Evolutionary conservation across 78 protist species (phyloP).

Genomic region (Trichosphaerium sp.): DNA sequence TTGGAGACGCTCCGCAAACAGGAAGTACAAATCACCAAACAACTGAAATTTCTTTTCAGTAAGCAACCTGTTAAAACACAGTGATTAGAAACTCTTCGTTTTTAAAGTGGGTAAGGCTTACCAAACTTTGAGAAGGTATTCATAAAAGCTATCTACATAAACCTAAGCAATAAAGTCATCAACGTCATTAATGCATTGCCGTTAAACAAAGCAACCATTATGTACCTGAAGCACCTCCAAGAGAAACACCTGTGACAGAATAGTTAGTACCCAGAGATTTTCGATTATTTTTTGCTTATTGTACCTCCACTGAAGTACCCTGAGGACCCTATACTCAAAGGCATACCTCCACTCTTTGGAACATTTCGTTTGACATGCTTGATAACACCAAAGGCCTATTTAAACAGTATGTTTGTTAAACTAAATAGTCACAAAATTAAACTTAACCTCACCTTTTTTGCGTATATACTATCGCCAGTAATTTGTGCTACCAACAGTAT

Average conservation of each 20-base stretch:
- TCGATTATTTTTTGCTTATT: not conserved
- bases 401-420: not conserved
- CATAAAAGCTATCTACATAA: slow-evolving; percentile 85
- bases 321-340: slow-evolving; percentile 5
- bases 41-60: not conserved
- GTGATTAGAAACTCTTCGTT: not conserved
- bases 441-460: not conserved
- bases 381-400: not conserved
- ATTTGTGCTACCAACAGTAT: not conserved
- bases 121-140: slow-evolving; percentile 59
- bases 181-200: not conserved
- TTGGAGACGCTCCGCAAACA: too few relatives aligned
- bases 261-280: not conserved
- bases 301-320: not conserved
- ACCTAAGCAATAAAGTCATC: slow-evolving; percentile 19
- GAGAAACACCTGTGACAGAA: not conserved
- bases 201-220: not conserved
- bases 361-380: not conserved
- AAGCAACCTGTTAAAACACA: not conserved
- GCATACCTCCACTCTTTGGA: not conserved
- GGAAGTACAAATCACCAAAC: not conserved
- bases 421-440: not conserved
- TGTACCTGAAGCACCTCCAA: too few relatives aligned
- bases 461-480: not conserved
- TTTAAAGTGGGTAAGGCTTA: not conserved